Percentiles rank a stretch among this genome's conserved stretches.
Evolutionary conservation across 352 stramenopile species (phyloP).

Genomic region (Sclerospora graminicola): DNA sequence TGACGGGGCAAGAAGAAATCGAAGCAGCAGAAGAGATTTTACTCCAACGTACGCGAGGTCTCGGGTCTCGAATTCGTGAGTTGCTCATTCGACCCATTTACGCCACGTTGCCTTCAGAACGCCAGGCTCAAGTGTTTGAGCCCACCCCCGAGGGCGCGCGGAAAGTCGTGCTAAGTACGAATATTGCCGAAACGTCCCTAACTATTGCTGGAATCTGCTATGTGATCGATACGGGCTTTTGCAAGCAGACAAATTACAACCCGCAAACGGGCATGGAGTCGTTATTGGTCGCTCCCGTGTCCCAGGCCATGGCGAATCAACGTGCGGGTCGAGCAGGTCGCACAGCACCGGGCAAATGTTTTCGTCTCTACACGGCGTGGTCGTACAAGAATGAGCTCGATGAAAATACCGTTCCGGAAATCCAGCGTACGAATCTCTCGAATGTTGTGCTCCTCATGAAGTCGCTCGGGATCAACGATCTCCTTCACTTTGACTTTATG

Average conservation of each 20-base stretch:
- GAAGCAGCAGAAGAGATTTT: constrained; percentile 96
- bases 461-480: constrained; percentile 97
- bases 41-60: constrained; percentile 83
- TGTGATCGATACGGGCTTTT: constrained; percentile 99
- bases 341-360: constrained; percentile 97
- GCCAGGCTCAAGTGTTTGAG: constrained; percentile 99
- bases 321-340: constrained; percentile 91
- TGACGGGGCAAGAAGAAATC: constrained; percentile 99
- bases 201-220: constrained; percentile 99
- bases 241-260: constrained; percentile 99
- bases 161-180: constrained; percentile 99
- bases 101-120: constrained; percentile 94
- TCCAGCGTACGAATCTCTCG: constrained; percentile 90
- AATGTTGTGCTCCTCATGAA: constrained; percentile 99
- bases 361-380: constrained; percentile 98
- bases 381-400: constrained; percentile 99
- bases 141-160: constrained; percentile 90
- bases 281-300: constrained; percentile 97
- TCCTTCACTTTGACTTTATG: constrained; percentile 99
- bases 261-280: constrained; percentile 97
- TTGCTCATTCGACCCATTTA: constrained; percentile 99
- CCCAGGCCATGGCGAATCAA: constrained; percentile 95
- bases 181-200: constrained; percentile 99
- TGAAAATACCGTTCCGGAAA: constrained; percentile 98
- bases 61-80: constrained; percentile 96